These are phyloP conservation scores for Didymellaceae sp. DNA, from an alignment of 2,329 filamentous ascomycete genomes.

Conservation along the genomic window DNA sequence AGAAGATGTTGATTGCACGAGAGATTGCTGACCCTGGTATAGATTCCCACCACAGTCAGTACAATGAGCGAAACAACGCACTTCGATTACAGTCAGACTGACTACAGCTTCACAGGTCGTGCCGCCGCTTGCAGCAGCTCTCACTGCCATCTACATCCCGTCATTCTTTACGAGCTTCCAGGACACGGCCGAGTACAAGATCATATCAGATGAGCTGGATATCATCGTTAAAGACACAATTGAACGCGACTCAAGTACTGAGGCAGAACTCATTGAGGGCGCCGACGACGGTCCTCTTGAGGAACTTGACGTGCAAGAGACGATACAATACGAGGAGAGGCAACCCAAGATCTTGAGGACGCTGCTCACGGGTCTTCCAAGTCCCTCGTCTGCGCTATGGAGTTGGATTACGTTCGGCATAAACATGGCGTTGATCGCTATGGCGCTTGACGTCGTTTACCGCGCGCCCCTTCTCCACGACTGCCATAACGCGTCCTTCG, in stretches of 20 bases:
- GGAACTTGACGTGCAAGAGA: slow-evolving; percentile 68
- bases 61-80: background rate
- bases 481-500: slow-evolving; percentile 79
- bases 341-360: slow-evolving; percentile 66
- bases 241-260: slow-evolving; percentile 39
- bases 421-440: slow-evolving; percentile 72
- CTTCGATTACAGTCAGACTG: background rate
- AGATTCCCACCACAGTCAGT: slow-evolving; percentile 46
- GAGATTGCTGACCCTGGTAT: slow-evolving; percentile 8
- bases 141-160: slow-evolving; percentile 71
- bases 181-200: slow-evolving; percentile 62
- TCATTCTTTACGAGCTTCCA: slow-evolving; percentile 67
- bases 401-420: slow-evolving; percentile 73
- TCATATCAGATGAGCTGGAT: slow-evolving; percentile 66
- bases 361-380: slow-evolving; percentile 78
- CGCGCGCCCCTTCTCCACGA: slow-evolving; percentile 74
- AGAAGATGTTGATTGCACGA: background rate
- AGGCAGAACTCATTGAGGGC: slow-evolving; percentile 50
- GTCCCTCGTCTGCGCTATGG: slow-evolving; percentile 68
- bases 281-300: slow-evolving; percentile 43
- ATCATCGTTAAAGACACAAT: slow-evolving; percentile 52
- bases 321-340: slow-evolving; percentile 64
- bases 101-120: slow-evolving; percentile 33
- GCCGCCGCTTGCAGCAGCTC: slow-evolving; percentile 61
- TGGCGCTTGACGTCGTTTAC: slow-evolving; percentile 80